Evolutionary conservation across 768 basidiomycete genomes (phyloP), one percentile per base, ranked within the genome.

Genomic region (Kwoniella shandongensis): DNA sequence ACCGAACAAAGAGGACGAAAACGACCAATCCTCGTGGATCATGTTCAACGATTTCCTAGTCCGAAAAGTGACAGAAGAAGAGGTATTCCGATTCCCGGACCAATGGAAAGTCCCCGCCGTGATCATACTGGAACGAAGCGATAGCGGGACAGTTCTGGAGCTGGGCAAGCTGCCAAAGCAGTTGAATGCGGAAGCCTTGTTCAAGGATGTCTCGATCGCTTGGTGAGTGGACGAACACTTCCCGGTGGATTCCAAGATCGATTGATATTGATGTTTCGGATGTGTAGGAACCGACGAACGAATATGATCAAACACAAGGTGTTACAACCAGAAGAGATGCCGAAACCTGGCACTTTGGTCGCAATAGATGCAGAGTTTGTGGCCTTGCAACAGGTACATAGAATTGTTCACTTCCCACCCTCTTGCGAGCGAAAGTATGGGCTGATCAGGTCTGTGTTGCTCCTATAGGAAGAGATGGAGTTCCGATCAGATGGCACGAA

Each of bases 311-410:
- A 87, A 71, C 96, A 98, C 63, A 84, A 88, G 63, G 81, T 83
- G 27, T 79, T 98, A 26, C 77, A 79, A 13, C 78, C 79, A 18
- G 83, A 86, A 15, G 96, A 99, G 75, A 76, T 96, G 7, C 93
- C 94, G 0, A 82, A 78, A 54, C 86, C 87, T 4, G 96, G 91
- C 12, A 93, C 88, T 4, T 78, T 94, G 39, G 86, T 99, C 35
- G 86, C 94, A 2, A 97, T 99, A 61, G 96, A 99, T 69, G 93
- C 94, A 1, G 94, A 99, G 70, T 99, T 99, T 71, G 94, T 99
- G 22, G 88, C 86, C 4, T 88, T 99, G 84, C 92, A 98, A 75
- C 89, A 92, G 80, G 90, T 88, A 59, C 44, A 63, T 44, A n/a
- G n/a, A n/a, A n/a, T 47, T 23, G 13, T 12, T 42, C 53, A 29